These are phyloP conservation scores for Rhizopus sp. DNA, from an alignment of 371 early-diverging fungal species.

Conservation along the genomic window DNA sequence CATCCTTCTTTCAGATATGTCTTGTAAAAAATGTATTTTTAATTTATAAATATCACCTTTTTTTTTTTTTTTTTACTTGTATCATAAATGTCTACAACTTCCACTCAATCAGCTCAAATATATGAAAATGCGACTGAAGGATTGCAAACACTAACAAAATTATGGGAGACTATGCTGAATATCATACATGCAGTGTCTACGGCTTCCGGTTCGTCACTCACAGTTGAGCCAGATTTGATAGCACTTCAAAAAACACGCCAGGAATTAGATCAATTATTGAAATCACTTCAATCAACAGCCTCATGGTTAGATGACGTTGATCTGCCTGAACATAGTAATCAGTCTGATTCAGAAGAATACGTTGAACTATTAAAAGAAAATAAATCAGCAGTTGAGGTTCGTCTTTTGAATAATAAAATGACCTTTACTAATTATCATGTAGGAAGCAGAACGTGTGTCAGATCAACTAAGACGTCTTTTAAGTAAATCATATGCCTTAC, in stretches of 20 bases:
- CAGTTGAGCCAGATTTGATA: conserved; percentile 38
- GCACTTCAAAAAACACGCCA: conserved; percentile 36
- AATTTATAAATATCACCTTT: background rate
- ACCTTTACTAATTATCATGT: background rate
- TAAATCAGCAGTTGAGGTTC: conserved; percentile 6
- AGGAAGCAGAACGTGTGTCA: conserved; percentile 35
- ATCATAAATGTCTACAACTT: conserved; percentile 11
- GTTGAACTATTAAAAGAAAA: conserved; percentile 13
- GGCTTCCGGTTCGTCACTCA: conserved; percentile 37
- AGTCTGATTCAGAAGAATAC: conserved; percentile 18
- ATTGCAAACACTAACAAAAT: conserved; percentile 32
- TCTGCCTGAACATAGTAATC: conserved; percentile 6
- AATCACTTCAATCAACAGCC: conserved; percentile 21
- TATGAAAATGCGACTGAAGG: conserved; percentile 32
- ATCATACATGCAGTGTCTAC: conserved; percentile 35
- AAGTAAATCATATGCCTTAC: conserved; percentile 47
- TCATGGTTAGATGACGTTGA: conserved; percentile 32
- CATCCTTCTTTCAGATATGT: conserved; percentile 31
- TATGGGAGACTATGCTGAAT: conserved; percentile 39
- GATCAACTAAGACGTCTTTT: conserved; percentile 37
- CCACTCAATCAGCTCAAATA: conserved; percentile 11
- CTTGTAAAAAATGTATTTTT: conserved; percentile 5
- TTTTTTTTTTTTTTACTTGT: background rate
- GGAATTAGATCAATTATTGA: conserved; percentile 31
- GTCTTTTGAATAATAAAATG: background rate